Conservation (phyloP, 2,329 filamentous ascomycete species). For the Pseudocercospora musae region DNA sequence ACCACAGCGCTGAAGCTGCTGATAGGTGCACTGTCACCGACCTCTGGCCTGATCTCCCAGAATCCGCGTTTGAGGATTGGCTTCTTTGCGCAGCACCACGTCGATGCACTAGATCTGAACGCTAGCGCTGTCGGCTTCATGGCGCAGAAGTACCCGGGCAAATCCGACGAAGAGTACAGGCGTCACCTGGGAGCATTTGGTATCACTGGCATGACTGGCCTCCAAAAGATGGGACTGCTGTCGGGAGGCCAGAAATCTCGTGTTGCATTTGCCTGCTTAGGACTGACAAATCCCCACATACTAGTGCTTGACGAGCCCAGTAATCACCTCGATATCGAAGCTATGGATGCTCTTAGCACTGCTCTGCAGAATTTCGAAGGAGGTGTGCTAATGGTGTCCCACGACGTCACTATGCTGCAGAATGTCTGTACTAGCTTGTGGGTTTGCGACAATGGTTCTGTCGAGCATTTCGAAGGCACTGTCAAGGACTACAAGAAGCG, state of each 20-base stretch:
- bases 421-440: slow-evolving; percentile 92
- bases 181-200: slow-evolving; percentile 84
- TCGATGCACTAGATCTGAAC: slow-evolving; percentile 89
- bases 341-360: slow-evolving; percentile 86
- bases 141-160: slow-evolving; percentile 85
- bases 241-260: slow-evolving; percentile 98
- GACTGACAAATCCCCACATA: slow-evolving; percentile 91
- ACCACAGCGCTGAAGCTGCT: slow-evolving; percentile 98
- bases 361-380: slow-evolving; percentile 86
- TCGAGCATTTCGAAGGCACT: slow-evolving; percentile 93
- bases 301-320: slow-evolving; percentile 97
- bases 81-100: slow-evolving; percentile 98
- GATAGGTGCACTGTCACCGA: slow-evolving; percentile 76
- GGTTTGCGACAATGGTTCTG: slow-evolving; percentile 92
- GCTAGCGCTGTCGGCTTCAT: slow-evolving; percentile 92
- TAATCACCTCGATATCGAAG: slow-evolving; percentile 98
- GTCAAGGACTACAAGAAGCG: slow-evolving; percentile 98
- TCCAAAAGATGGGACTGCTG: slow-evolving; percentile 91
- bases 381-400: slow-evolving; percentile 95
- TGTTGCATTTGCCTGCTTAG: slow-evolving; percentile 96
- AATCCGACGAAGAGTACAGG: slow-evolving; percentile 93
- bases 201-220: slow-evolving; percentile 87
- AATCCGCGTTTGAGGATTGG: slow-evolving; percentile 86
- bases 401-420: slow-evolving; percentile 95
- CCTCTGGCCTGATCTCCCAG: slow-evolving; percentile 77